Base-by-base conservation (phyloP, 2,329 filamentous ascomycete genomes). In the Achaetomium macrosporum region DNA sequence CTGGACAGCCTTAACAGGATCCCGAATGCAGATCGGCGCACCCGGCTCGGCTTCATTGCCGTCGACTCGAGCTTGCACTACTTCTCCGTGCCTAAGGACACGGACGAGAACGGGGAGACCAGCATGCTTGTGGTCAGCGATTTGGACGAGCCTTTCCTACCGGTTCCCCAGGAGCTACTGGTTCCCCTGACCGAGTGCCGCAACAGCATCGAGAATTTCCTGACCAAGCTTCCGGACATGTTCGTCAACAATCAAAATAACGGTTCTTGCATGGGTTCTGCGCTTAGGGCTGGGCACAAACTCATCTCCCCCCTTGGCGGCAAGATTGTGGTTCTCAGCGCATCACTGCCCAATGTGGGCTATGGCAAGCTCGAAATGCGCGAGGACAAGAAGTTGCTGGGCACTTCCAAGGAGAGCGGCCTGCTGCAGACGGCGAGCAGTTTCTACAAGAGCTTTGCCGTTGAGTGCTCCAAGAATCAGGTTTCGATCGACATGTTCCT, bases 401-500 rank as follows among this genome's bases (percentile, higher is more conserved):
- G 93, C 35, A 99, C 93, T 1, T 90, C 86, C 60, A 96, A 96
- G 70, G 93, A 99, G 69, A 90, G 82, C 59, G 77, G 80, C 57
- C 78, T 99, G 31, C 75, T 99, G 48, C 92, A 97, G 69, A 96
- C 93, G 0, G 88, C 83, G 39, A 96, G 90, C 74, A 90, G 88
- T 66, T 99, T 97, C 72, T 99, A 97, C 79, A 99, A 99, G 78
- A 95, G 89, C 64, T 99, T 99, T 65, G 93, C 93, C 0, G 93
- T 99, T 3, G 93, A 99, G 68, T 99, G 93, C 71, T 96, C 91
- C 36, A 99, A 99, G 76, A 95, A 95, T 61, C 93, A 99, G 71
- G 93, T 99, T 29, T 97, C 91, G 0, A 90, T 99, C 61, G 91
- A 96, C 69, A 96, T 96, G 91, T 96, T 96, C 76, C 76, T 96